Evolutionary conservation across 306 rosid genomes (phyloP), one percentile per base, ranked within the genome.

Genomic region (Prunus salicina): DNA sequence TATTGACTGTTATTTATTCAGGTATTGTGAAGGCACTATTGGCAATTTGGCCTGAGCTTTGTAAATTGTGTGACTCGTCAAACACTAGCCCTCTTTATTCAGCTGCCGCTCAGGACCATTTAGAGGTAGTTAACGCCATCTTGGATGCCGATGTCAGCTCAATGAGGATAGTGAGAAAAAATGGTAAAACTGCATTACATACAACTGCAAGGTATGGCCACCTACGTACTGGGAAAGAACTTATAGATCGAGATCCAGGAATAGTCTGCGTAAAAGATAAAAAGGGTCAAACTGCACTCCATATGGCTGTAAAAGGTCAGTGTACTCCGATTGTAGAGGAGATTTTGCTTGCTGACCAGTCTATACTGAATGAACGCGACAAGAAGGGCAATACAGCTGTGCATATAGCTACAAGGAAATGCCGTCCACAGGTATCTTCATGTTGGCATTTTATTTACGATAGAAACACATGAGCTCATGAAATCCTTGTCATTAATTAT

Each of bases 301-400:
- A 95, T 79, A 95, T 95, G 99, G 96, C 99, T 49, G 97, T 89
- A 10, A 95, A 95, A 83, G 99, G 97, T 66, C 89, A 89, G 85
- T 72, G 87, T 74, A 77, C 86, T 47, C 71, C 30, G 24, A 89
- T 86, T 5, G 97, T 92, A 22, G 97, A 95, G 75, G 99, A 92
- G 79, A 82, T 92, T 61, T 76, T 95, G 67, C 84, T 27, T 38
- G 89, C 88, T 51, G 92, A 87, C 81, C 69, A 73, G 20, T 77
- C 93, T 45, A 75, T 92, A 67, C 79, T 95, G 74, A 95, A 89
- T 52, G 97, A 95, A 69, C 87, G 93, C 12, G 99, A 95, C 86
- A 95, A 88, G 88, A 95, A 89, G 91, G 97, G 91, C 32, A 95
- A 88, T 78, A 95, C 97, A 3, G 96, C 93, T 71, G 77, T 95